Base-by-base conservation (phyloP, 345 rosid species). In the Euphorbia peplus region DNA sequence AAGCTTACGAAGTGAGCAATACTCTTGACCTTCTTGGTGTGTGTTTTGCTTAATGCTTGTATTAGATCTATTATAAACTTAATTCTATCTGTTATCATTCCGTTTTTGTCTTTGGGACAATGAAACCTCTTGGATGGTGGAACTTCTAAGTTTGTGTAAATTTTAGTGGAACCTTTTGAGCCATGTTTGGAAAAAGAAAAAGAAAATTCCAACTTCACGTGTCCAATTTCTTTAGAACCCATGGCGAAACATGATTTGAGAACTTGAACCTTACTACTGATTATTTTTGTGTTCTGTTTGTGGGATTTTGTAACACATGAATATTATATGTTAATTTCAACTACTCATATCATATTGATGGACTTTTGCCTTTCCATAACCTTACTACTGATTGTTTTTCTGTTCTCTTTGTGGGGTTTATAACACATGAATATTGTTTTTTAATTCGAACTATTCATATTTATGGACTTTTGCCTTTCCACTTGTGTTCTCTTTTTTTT, bases 1-100 rank as follows among this genome's bases (percentile, higher is more conserved):
- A 22, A 46, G 96, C 98, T 18, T 93, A 90, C 75, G 92, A 93
- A 72, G 95, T 90, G 76, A 74, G 90, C 52, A 70, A 58, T 64
- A 72, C 75, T 68, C 35, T 9, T 56, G 28, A 69, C 70, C 57
- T 66, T 60, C 48, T 14, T 67, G 56, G 42, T 46, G 35, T 51
- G 5, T 63, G 48, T 60, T 32, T 55, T 61, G 24, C 24, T 54
- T 32, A 8, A 48, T 60, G 16, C 61, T 78, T 62, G 30, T 42
- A 60, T 70, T 69, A 60, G 3, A 21, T 15, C 24, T 53, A 1
- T 18, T 5, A 10, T 39, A n/a, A 24, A 39, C 3, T 18, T 42
- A 68, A 37, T 12, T 59, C 18, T 29, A 30, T 59, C 3, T 19
- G 44, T 1, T 60, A 1, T 37, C 22, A 16, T 59, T 9, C 6